A percentile compares a stretch with the other conserved stretches of the same genome.
Evolutionary conservation across 495 filamentous ascomycete species (phyloP).

Genomic region (Aspergillus funiculosus): DNA sequence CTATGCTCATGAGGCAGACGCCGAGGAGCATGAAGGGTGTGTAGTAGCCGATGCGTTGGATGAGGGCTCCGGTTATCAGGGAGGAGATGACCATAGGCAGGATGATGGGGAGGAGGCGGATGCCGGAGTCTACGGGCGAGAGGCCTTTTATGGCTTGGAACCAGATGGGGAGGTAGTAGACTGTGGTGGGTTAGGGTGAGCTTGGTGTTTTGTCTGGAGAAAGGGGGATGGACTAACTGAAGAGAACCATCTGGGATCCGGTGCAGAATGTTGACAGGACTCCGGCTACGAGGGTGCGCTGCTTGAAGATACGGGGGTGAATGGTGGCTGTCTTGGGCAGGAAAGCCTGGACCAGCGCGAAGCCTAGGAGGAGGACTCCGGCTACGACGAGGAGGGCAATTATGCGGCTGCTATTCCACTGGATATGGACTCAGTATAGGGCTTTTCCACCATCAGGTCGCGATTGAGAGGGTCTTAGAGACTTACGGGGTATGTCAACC

Average conservation of each 20-base stretch:
- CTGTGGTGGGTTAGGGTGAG: neutral
- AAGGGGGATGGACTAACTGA: constrained; percentile 16
- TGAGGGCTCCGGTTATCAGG: constrained; percentile 43
- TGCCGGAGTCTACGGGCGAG: constrained; percentile 30
- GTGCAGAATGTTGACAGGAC: constrained; percentile 30
- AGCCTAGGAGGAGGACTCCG: constrained; percentile 38
- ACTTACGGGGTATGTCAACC: constrained; percentile 20
- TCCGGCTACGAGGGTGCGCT: constrained; percentile 47
- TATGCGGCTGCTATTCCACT: constrained; percentile 47
- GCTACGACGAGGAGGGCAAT: constrained; percentile 49
- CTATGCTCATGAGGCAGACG: constrained; percentile 50
- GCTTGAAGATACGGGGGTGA: constrained; percentile 49
- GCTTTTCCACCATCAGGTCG: too few relatives aligned
- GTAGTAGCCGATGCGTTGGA: constrained; percentile 55
- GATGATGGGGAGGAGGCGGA: constrained; percentile 39
- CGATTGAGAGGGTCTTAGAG: neutral
- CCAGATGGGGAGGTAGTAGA: constrained; percentile 68
- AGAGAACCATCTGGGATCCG: constrained; percentile 28
- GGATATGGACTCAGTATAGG: neutral
- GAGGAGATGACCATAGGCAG: constrained; percentile 39
- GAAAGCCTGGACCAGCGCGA: constrained; percentile 43
- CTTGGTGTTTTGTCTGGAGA: neutral
- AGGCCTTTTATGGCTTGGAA: constrained; percentile 58
- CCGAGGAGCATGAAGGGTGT: constrained; percentile 53
- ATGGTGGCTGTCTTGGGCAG: constrained; percentile 44